These are phyloP conservation scores for Chaetomium strumarium DNA, from an alignment of 2,329 filamentous ascomycete genomes.

Conservation along the genomic window DNA sequence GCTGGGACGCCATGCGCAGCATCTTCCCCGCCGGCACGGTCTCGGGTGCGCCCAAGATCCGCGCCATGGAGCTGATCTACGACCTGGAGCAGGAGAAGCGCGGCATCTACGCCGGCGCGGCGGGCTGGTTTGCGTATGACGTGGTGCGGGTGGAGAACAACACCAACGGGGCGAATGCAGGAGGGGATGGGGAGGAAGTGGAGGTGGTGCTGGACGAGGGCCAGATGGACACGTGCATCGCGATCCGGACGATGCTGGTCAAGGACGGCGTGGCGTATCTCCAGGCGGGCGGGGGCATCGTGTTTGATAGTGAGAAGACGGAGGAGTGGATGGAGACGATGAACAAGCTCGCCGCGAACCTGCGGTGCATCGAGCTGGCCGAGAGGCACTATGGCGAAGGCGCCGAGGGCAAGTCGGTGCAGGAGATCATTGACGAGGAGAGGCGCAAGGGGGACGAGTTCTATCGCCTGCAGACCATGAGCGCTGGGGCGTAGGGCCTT, in stretches of 20 bases:
- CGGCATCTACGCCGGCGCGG: conserved; percentile 90
- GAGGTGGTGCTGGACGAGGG: conserved; percentile 49
- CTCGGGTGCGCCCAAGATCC: conserved; percentile 89
- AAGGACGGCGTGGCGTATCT: conserved; percentile 90
- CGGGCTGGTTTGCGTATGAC: conserved; percentile 92
- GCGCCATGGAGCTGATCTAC: conserved; percentile 94
- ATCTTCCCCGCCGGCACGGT: conserved; percentile 98
- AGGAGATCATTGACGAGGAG: conserved; percentile 27
- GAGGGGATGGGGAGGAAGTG: not conserved
- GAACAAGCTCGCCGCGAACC: conserved; percentile 89
- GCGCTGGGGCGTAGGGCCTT: conserved; percentile 13
- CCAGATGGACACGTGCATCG: conserved; percentile 82
- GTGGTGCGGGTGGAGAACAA: conserved; percentile 54
- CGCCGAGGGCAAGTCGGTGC: conserved; percentile 22
- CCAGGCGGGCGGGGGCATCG: conserved; percentile 84
- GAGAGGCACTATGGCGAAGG: conserved; percentile 55
- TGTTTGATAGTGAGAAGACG: conserved; percentile 84
- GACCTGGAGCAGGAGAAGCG: conserved; percentile 92
- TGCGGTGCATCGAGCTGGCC: conserved; percentile 78
- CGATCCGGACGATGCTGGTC: conserved; percentile 85
- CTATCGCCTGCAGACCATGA: conserved; percentile 19
- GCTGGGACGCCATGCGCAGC: conserved; percentile 91
- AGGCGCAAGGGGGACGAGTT: conserved; percentile 26
- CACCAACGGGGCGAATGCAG: not conserved
- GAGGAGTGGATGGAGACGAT: conserved; percentile 94